phyloP scores from a whole-genome alignment of 345 rosid species.

The Fremontodendron californicum region DNA sequence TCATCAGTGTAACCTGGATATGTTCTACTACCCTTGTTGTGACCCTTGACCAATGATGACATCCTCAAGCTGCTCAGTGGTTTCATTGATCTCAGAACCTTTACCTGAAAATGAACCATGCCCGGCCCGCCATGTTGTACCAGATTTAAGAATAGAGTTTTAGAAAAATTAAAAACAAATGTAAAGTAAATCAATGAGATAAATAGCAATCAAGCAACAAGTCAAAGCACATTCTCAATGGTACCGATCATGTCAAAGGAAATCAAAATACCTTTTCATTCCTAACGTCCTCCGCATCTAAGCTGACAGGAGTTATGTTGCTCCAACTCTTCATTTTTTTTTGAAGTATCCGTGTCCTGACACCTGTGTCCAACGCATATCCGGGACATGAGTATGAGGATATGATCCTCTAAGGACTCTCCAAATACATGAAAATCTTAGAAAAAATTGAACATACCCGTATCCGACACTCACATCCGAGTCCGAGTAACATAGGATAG shows the following conservation, averaged over 20 bases:
- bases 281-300: slow-evolving; percentile 89
- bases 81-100: slow-evolving; percentile 85
- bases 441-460: too few relatives aligned
- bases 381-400: too few relatives aligned
- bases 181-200: not conserved
- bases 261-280: slow-evolving; percentile 70
- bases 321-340: too few relatives aligned
- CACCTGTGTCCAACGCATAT: too few relatives aligned
- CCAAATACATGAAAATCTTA: too few relatives aligned
- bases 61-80: slow-evolving; percentile 69
- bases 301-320: slow-evolving; percentile 97
- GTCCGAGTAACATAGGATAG: too few relatives aligned
- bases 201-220: not conserved
- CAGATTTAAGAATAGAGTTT: not conserved
- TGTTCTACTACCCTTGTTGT: slow-evolving; percentile 51
- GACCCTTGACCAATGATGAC: slow-evolving; percentile 87
- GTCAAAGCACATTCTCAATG: not conserved
- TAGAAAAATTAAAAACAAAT: not conserved
- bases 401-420: too few relatives aligned
- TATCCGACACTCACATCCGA: too few relatives aligned
- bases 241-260: not conserved
- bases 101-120: slow-evolving; percentile 64
- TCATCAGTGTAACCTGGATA: slow-evolving; percentile 74
- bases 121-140: not conserved
- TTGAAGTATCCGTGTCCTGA: too few relatives aligned